Evolutionary conservation across 345 rosid species (phyloP), one percentile per base, ranked within the genome.

Genomic region (Cardamine occulta): DNA sequence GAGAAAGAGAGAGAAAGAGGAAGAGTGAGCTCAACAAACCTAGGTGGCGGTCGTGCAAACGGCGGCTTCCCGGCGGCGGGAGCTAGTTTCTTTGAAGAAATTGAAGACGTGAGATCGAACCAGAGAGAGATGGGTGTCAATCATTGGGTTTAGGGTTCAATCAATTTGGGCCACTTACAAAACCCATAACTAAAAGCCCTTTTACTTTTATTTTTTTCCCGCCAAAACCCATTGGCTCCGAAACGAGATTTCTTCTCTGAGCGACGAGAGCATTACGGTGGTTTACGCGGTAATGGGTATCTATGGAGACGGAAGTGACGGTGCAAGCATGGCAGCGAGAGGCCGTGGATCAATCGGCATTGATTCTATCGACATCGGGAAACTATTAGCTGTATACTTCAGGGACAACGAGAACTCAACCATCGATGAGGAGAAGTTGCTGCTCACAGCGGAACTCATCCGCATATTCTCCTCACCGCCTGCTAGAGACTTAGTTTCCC

Each of bases 401-500:
- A 86, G 82, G 54, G 89, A 88, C 31, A 82, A 82, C 82, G 90
- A 88, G 63, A 75, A 82, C 19, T 76, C 80, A 11, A 47, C 26
- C 21, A 80, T 83, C 56, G 89, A 83, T 51, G 87, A 86, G 66
- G 87, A 84, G 58, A 79, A 72, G 70, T 61, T 89, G 78, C 56
- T 60, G 78, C 88, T 93, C 73, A 75, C 86, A 6, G 65, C 83
- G 58, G 81, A 86, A 60, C 92, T 95, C 71, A 76, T 89, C 62
- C 82, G 84, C 71, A 75, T 95, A 86, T 88, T 95, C 85, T 88
- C 91, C 21, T 14, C 64, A 2, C 70, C 89, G 34, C 74, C 82
- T 3, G 97, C 91, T 35, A 62, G 77, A 73, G 79, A 71, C 58
- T 72, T 90, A 72, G 82, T 74, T 75, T 85, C 86, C 39, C 96